Conservation (phyloP, 2,329 filamentous ascomycete species). For the Diplocarpon mali region DNA sequence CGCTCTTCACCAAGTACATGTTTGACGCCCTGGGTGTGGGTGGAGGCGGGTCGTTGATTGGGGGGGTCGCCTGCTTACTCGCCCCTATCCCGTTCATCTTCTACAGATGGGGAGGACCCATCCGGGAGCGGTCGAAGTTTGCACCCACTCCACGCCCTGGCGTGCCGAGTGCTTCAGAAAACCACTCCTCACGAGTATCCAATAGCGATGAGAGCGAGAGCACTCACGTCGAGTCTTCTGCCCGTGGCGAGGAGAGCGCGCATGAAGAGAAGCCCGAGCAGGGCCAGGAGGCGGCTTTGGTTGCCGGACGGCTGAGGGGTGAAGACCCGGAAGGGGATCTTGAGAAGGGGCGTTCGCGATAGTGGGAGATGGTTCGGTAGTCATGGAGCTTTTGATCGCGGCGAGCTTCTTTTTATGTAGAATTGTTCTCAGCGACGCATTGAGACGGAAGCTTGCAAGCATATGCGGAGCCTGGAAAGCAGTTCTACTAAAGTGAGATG, state of each 20-base stretch:
- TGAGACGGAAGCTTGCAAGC: too few relatives aligned
- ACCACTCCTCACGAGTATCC: neutral
- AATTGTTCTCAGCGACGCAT: too few relatives aligned
- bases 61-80: slow-evolving; percentile 36
- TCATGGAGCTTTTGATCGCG: too few relatives aligned
- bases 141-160: slow-evolving; percentile 15
- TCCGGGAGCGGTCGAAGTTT: slow-evolving; percentile 24
- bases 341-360: slow-evolving; percentile 8
- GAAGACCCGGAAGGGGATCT: slow-evolving; percentile 7
- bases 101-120: slow-evolving; percentile 23
- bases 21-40: slow-evolving; percentile 35
- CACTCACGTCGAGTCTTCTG: neutral
- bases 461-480: too few relatives aligned
- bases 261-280: neutral
- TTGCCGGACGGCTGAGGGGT: slow-evolving; percentile 3
- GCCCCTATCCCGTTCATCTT: slow-evolving; percentile 25
- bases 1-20: slow-evolving; percentile 44
- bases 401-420: too few relatives aligned
- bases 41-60: slow-evolving; percentile 38
- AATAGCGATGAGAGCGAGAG: neutral
- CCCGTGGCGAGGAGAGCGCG: neutral
- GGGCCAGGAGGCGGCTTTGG: neutral
- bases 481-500: too few relatives aligned
- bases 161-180: neutral
- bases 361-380: neutral